Evolutionary conservation across 352 stramenopile species (phyloP).

Genomic region (Globisporangium paddicum): DNA sequence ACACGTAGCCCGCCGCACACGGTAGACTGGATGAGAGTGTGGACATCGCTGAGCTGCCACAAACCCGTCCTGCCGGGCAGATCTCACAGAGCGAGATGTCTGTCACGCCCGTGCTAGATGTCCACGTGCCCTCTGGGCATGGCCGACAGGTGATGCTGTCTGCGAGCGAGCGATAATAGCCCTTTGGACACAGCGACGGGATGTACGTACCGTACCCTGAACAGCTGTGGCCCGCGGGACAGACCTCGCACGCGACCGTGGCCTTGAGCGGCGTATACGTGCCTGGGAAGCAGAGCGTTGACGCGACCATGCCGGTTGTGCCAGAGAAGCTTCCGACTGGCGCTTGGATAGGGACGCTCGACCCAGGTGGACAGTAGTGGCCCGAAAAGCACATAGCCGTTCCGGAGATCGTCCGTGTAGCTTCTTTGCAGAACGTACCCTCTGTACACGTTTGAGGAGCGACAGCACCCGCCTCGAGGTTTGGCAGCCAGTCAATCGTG

Average conservation of each 20-base stretch:
- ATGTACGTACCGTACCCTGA: conserved; percentile 95
- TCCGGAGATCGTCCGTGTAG: conserved; percentile 73
- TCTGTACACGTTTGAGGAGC: conserved; percentile 94
- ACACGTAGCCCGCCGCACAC: conserved; percentile 93
- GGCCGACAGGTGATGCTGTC: conserved; percentile 94
- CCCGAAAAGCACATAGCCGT: conserved; percentile 90
- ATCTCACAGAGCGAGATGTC: conserved; percentile 96
- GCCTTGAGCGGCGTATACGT: conserved; percentile 93
- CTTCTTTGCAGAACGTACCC: conserved; percentile 92
- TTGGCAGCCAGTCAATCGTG: conserved; percentile 91
- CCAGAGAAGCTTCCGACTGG: conserved; percentile 91
- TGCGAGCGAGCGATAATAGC: conserved; percentile 92
- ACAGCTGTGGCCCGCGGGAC: conserved; percentile 93
- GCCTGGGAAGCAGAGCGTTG: conserved; percentile 95
- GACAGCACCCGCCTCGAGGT: conserved; percentile 64
- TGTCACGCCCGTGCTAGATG: conserved; percentile 83
- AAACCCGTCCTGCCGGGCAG: conserved; percentile 93
- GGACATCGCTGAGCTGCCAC: conserved; percentile 86
- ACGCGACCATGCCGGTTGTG: conserved; percentile 84
- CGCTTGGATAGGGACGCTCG: conserved; percentile 82
- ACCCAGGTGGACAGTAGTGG: conserved; percentile 94
- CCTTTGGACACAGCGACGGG: conserved; percentile 90
- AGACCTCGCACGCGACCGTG: conserved; percentile 88
- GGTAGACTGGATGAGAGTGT: conserved; percentile 75
- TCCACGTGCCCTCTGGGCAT: conserved; percentile 95